Percentiles rank a stretch among this genome's conserved stretches.
Conservation (phyloP, 345 rosid species). For the Abelmoschus esculentus region DNA sequence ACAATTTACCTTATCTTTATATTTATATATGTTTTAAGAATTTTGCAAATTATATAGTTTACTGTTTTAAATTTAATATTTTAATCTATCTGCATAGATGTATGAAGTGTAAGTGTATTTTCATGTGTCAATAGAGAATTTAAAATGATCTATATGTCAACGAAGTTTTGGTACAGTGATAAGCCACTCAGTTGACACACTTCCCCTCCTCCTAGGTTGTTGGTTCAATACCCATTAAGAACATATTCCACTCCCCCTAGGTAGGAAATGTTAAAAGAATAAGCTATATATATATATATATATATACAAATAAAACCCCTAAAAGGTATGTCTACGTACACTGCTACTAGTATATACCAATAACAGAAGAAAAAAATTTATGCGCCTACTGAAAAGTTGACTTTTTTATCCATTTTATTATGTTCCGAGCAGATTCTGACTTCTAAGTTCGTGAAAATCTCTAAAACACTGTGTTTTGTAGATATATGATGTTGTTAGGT, state of each 20-base stretch:
- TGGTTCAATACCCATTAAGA: too few relatives aligned
- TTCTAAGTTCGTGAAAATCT: slow-evolving; percentile 10
- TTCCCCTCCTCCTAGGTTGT: too few relatives aligned
- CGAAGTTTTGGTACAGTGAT: too few relatives aligned
- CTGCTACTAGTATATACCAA: neutral
- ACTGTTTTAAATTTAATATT: neutral
- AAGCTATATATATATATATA: neutral
- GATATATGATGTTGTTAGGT: slow-evolving; percentile 80
- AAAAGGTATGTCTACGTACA: neutral
- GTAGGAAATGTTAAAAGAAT: neutral
- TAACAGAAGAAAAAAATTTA: neutral
- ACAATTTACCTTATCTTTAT: neutral
- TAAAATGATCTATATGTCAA: neutral
- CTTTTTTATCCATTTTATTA: slow-evolving; percentile 8
- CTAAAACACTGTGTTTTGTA: slow-evolving; percentile 28
- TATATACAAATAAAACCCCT: neutral
- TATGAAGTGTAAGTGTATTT: neutral
- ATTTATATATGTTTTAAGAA: neutral
- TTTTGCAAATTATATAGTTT: neutral
- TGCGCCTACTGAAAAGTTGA: neutral
- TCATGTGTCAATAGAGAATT: neutral
- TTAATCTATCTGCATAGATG: neutral
- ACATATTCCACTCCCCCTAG: too few relatives aligned
- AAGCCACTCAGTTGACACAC: too few relatives aligned
- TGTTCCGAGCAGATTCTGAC: neutral